Evolutionary conservation across 257 asterid species (phyloP), one percentile per base, ranked within the genome.

Genomic region (Paraleonurus japonicus): DNA sequence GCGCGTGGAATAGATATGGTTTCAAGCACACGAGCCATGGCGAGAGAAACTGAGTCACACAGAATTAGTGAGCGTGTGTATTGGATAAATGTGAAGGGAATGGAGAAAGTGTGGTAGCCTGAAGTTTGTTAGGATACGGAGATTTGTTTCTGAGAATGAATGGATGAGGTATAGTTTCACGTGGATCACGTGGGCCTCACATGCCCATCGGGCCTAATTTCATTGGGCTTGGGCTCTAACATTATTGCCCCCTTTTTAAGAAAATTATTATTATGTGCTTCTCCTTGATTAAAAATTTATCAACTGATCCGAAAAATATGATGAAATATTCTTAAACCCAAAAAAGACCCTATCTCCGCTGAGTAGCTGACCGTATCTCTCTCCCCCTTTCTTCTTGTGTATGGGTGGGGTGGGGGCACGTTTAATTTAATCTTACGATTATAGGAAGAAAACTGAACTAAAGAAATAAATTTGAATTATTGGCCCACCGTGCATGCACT

Each of bases 11-110:
- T 61, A 1, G 79, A 64, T 16, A 88, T 76, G 77, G 92, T 88
- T 87, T 90, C 96, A 41, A 90, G 73, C 66, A 90, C 78, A 77
- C 70, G 85, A 65, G 91, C 97, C 88, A 89, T 89, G 84, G 87
- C 77, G 60, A 53, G 7, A 67, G 65, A 70, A 24, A 19, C 0
- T 1, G 26, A 65, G 39, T 45, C 53, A 63, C 77, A 37, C 63
- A 48, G 65, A 65, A 65, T 61, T 64, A 69, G 72, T 5, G 53
- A 33, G 70, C 50, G 48, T 4, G 65, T 39, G 8, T 39, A 33
- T 67, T 61, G 76, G 89, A 81, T 79, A 70, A 75, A 51, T 65
- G 33, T n/a, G 26, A 73, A 35, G 73, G 59, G 66, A 47, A 67
- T 53, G 61, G 43, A 9, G 69, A 28, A 33, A 67, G 71, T 43